Base-by-base conservation (phyloP, 352 stramenopile species). In the Globisporangium nunn region DNA sequence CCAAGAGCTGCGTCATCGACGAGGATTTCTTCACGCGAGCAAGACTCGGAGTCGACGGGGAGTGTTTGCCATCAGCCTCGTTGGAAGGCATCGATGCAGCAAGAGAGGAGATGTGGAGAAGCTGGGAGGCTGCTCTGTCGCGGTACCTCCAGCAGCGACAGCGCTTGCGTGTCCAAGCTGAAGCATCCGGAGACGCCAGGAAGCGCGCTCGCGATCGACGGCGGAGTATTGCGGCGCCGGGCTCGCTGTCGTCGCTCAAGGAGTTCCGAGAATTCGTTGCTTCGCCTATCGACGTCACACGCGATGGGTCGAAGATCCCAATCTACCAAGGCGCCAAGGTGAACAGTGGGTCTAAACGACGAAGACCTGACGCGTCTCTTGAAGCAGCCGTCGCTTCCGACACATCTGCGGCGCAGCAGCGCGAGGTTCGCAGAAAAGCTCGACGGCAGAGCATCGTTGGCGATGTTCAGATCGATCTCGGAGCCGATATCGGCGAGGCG, bases 361-460 rank as follows among this genome's bases (percentile, higher is more conserved):
- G 59, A 47, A 31, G 59, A 40, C 50, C 45, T 1, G 18, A 41
- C 14, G 44, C 56, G 6, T 12, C 11, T 29, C n/a, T 4, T 10
- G 18, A 15, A 4, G 18, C 37, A 4, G 4, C 37, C 0, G 11
- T n/a, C 37, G 18, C 46, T 37, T 18, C 46, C 23, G 18, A 49
- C 17, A n/a, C n/a, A 49, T 3, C 17, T 50, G 29, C 37, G 1
- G 3, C 37, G 10, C 10, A 12, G 37, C 37, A 17, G 5, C 39
- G 50, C 30, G 23, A 18, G 15, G 49, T 18, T 45, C 39, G 50
- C 18, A 64, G 61, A 10, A 74, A 74, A 55, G 33, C 45, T 59
- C 69, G 67, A 0, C 69, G 71, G n/a, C 71, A 81, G 56, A 81
- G 71, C 44, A 77, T 78, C 35, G 54, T 72, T 1, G 60, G 54